Evolutionary conservation across 2,329 filamentous ascomycete species (phyloP).

Genomic region (Colletotrichum musae): DNA sequence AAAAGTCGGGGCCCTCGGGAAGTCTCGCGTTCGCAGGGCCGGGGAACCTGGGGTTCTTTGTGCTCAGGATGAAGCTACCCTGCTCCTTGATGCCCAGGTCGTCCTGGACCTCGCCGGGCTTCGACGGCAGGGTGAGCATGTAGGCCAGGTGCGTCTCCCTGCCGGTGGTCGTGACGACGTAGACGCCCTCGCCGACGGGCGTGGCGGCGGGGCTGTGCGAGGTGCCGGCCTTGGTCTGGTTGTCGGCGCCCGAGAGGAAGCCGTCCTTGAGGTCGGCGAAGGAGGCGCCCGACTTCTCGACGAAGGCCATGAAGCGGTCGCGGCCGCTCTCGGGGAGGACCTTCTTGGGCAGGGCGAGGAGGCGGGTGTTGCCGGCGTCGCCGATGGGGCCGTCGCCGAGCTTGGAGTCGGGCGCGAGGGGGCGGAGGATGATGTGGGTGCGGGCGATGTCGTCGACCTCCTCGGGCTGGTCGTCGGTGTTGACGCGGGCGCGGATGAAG

Average conservation of each 20-base stretch:
- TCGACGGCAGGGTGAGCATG: slow-evolving; percentile 79
- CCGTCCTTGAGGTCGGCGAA: slow-evolving; percentile 80
- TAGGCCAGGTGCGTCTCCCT: slow-evolving; percentile 85
- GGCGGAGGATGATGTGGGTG: slow-evolving; percentile 84
- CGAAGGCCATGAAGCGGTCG: slow-evolving; percentile 85
- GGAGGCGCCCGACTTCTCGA: slow-evolving; percentile 79
- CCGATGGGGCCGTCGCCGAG: slow-evolving; percentile 67
- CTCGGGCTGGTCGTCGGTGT: slow-evolving; percentile 78
- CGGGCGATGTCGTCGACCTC: slow-evolving; percentile 81
- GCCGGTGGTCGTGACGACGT: slow-evolving; percentile 81
- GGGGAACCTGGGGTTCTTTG: slow-evolving; percentile 82
- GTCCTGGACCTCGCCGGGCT: slow-evolving; percentile 79
- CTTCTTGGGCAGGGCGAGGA: slow-evolving; percentile 89
- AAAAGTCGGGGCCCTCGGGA: slow-evolving; percentile 77
- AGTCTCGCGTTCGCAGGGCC: slow-evolving; percentile 76
- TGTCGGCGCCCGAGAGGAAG: slow-evolving; percentile 77
- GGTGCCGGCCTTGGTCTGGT: slow-evolving; percentile 84
- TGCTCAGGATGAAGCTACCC: slow-evolving; percentile 84
- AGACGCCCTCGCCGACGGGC: slow-evolving; percentile 88
- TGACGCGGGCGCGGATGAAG: slow-evolving; percentile 85
- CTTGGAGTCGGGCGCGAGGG: slow-evolving; percentile 78
- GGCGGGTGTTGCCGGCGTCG: slow-evolving; percentile 73
- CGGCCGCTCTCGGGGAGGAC: slow-evolving; percentile 77
- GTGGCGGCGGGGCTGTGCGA: slow-evolving; percentile 78
- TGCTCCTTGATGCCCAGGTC: slow-evolving; percentile 80